A percentile compares a stretch with the other conserved stretches of the same genome.
Conservation (phyloP, 1,284 basidiomycete species). For the Gymnopus androsaceus region DNA sequence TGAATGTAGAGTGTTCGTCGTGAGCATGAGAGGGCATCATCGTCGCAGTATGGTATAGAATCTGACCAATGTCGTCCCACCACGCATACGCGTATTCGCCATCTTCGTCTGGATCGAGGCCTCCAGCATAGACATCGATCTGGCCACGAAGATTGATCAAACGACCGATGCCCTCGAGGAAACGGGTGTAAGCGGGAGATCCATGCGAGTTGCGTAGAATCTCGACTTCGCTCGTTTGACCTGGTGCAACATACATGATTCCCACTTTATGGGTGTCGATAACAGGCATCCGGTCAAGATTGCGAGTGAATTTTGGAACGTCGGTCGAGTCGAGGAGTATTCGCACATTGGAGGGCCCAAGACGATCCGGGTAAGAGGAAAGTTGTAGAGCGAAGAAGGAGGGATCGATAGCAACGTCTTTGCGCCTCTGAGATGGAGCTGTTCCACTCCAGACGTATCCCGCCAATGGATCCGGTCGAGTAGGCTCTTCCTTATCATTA, state of each 20-base stretch:
- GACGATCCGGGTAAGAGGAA: conserved; percentile 70
- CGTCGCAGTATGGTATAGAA: conserved; percentile 94
- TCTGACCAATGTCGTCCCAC: conserved; percentile 97
- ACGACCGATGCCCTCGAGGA: conserved; percentile 87
- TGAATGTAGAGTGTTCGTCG: conserved; percentile 74
- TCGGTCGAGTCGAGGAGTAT: conserved; percentile 58
- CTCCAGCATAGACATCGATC: conserved; percentile 92
- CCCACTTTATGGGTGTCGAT: conserved; percentile 98
- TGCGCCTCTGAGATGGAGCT: conserved; percentile 85
- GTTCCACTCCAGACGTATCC: conserved; percentile 84
- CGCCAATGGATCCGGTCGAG: conserved; percentile 66
- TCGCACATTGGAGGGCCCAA: conserved; percentile 37
- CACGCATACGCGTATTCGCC: conserved; percentile 96
- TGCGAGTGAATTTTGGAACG: conserved; percentile 61
- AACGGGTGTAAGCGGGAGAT: conserved; percentile 92
- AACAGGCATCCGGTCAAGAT: conserved; percentile 87
- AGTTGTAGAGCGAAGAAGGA: conserved; percentile 87
- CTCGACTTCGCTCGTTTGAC: conserved; percentile 83
- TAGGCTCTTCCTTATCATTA: conserved; percentile 28
- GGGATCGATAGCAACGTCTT: conserved; percentile 84
- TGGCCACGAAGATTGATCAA: conserved; percentile 91
- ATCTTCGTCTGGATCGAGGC: conserved; percentile 86
- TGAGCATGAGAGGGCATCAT: conserved; percentile 86
- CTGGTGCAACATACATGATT: conserved; percentile 93
- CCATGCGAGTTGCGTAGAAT: conserved; percentile 92